Evolutionary conservation across 78 protist species (phyloP).

Genomic region (Parvularia atlantis): DNA sequence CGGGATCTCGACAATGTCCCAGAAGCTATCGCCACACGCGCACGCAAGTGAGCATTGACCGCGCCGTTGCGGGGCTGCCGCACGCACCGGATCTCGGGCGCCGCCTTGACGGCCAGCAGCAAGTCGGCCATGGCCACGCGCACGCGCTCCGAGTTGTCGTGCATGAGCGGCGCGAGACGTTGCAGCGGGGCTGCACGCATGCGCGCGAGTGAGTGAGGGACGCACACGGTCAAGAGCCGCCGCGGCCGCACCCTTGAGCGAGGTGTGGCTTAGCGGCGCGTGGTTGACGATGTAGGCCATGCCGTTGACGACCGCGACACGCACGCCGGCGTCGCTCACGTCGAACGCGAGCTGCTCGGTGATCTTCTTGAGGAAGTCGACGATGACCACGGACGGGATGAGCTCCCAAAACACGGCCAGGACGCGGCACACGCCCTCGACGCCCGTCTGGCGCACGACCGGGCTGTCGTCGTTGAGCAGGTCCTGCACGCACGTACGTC

Average conservation of each 20-base stretch:
- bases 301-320: constrained; percentile 17
- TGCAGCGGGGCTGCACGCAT: constrained; percentile 5
- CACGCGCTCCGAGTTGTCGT: constrained; percentile 19
- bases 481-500: background rate
- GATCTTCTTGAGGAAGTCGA: constrained; percentile 6
- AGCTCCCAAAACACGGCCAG: constrained; percentile 25
- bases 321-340: background rate
- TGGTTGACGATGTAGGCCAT: constrained; percentile 13
- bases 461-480: constrained; percentile 9
- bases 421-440: constrained; percentile 9
- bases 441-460: constrained; percentile 21
- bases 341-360: constrained; percentile 6
- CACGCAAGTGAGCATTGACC: too few relatives aligned
- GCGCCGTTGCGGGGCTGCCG: too few relatives aligned
- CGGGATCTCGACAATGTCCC: background rate
- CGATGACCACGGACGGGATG: constrained; percentile 4
- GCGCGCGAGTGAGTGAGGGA: background rate
- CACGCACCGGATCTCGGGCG: background rate
- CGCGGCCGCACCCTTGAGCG: background rate
- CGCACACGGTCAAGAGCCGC: background rate
- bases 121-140: constrained; percentile 12
- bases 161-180: too few relatives aligned
- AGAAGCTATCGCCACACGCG: background rate
- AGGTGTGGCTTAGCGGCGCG: too few relatives aligned
- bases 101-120: background rate